These are phyloP conservation scores for Arthrobotrys entomopaga DNA, from an alignment of 2,329 filamentous ascomycete genomes.

Conservation along the genomic window DNA sequence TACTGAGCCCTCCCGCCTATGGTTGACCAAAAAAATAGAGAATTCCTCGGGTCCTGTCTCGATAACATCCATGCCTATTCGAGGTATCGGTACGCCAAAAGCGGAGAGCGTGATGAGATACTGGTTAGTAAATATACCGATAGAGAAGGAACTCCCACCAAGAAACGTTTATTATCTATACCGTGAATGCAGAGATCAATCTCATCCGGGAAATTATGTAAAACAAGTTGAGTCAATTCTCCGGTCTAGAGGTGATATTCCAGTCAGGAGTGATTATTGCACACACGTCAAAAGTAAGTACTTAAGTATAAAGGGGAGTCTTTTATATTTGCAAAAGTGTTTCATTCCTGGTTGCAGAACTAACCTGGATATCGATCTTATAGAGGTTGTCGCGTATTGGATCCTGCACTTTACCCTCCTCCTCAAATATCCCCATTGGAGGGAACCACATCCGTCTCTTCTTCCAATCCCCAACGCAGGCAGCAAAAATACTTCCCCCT, in stretches of 20 bases:
- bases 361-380: slow-evolving; percentile 36
- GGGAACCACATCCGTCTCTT: slow-evolving; percentile 35
- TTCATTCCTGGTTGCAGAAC: not conserved
- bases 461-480: slow-evolving; percentile 33
- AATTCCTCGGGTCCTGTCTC: slow-evolving; percentile 17
- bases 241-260: slow-evolving; percentile 16
- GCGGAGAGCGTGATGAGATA: not conserved
- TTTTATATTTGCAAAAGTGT: too few relatives aligned
- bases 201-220: slow-evolving; percentile 34
- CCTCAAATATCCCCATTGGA: slow-evolving; percentile 31
- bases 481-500: slow-evolving; percentile 32
- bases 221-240: slow-evolving; percentile 17
- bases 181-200: slow-evolving; percentile 39
- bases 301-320: too few relatives aligned
- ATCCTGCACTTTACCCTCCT: not conserved
- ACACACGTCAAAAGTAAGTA: not conserved
- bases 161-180: not conserved
- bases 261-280: not conserved
- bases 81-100: not conserved
- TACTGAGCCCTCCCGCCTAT: slow-evolving; percentile 34
- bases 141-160: not conserved
- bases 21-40: slow-evolving; percentile 42
- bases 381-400: slow-evolving; percentile 37
- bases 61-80: slow-evolving; percentile 37
- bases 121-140: not conserved